Base-by-base conservation (phyloP, 2,329 filamentous ascomycete genomes). In the Aureobasidium sp. region DNA sequence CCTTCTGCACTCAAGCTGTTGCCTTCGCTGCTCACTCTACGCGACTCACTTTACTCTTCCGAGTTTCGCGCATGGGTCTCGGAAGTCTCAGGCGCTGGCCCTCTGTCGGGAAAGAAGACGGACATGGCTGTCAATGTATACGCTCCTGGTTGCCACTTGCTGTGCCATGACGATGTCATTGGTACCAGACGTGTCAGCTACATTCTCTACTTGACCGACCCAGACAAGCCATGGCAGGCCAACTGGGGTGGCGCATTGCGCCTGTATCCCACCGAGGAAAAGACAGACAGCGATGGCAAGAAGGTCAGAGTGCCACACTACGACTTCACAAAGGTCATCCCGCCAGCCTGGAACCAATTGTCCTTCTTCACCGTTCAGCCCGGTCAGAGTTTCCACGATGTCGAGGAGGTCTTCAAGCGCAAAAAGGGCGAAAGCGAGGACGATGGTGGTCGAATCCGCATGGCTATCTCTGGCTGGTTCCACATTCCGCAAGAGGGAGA, bases 81-180 rank as follows among this genome's bases (percentile, higher is more conserved):
- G 34, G 81, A 84, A 61, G 89, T 99, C 71, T 96, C 93, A 15
- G 86, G 86, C 64, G 91, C 91, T 63, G 94, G 94, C 0, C 87
- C 90, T 63, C 76, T 99, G 71, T 96, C 91, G 70, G 94, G 92
- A 2, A 85, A 84, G 75, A 99, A 97, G 81, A 97, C 94, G 20
- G 94, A 99, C 76, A 96, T 99, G 92, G 94, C 94, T 63, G 96
- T 99, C 80, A 99, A 99, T 73, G 87, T 99, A 56, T 99, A 99
- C 75, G 97, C 92, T 0, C 93, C 94, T 5, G 93, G 94, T 44
- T 97, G 93, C 73, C 96, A 95, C 74, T 82, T 99, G 29, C 82
- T 99, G 34, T 97, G 94, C 76, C 94, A 99, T 72, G 94, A 99
- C 80, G 94, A 99, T 76, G 94, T 99, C 65, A 99, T 99, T 74